These are phyloP conservation scores for Edaphochlamys debaryana DNA, from an alignment of 139 green algal genomes.

Conservation along the genomic window DNA sequence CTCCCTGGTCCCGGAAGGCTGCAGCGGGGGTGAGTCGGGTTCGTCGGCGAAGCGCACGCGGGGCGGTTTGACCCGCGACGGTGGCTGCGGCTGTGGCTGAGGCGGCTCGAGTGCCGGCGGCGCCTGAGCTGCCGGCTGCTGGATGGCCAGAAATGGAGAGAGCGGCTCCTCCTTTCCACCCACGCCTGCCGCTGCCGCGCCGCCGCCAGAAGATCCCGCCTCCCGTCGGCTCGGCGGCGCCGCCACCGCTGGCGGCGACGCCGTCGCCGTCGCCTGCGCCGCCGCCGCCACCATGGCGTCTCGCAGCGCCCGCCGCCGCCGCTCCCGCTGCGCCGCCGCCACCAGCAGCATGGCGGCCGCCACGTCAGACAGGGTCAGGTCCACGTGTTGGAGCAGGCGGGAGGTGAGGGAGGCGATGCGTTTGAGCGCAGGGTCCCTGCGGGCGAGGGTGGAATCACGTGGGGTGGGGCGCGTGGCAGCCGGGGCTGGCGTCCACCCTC, in stretches of 20 bases:
- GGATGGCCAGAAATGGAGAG: slow-evolving; percentile 2
- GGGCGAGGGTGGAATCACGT: neutral
- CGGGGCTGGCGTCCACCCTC: too few species aligned
- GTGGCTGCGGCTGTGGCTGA: neutral
- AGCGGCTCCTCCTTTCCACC: too few species aligned
- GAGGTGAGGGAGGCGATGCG: slow-evolving; percentile 35
- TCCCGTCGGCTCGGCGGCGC: too few species aligned
- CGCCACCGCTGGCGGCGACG: neutral
- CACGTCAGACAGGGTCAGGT: slow-evolving; percentile 64
- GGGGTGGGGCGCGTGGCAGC: neutral
- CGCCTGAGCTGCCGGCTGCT: neutral
- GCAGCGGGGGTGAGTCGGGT: too few species aligned
- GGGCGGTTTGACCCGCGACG: too few species aligned
- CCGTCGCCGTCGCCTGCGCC: neutral
- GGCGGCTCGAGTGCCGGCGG: neutral
- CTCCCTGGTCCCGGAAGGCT: too few species aligned
- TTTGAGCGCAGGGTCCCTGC: slow-evolving; percentile 18
- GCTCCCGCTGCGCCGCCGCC: slow-evolving; percentile 47
- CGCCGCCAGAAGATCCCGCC: too few species aligned
- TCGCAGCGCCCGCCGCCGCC: slow-evolving; percentile 36
- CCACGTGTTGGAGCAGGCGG: slow-evolving; percentile 46
- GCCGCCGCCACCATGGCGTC: slow-evolving; percentile 18
- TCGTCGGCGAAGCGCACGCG: too few species aligned
- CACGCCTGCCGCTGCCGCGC: too few species aligned
- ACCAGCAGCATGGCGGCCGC: slow-evolving; percentile 46